Percentiles rank a stretch among this genome's conserved stretches.
These are phyloP conservation scores for Sporisorium scitamineum DNA, from an alignment of 1,284 basidiomycete genomes.

Conservation along the genomic window DNA sequence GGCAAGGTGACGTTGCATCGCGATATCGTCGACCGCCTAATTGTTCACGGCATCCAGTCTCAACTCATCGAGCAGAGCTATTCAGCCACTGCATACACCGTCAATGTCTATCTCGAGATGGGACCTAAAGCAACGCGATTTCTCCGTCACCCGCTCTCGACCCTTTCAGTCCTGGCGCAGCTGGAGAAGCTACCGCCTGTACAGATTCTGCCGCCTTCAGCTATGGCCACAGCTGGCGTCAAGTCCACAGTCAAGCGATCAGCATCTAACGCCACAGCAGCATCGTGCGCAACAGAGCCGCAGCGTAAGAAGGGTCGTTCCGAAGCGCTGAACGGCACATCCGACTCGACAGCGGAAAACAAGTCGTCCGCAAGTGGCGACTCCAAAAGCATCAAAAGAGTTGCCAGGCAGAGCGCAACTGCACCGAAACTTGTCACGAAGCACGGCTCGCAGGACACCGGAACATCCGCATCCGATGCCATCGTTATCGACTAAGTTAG, in stretches of 20 bases:
- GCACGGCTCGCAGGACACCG: constrained; percentile 3
- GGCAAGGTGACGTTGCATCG: constrained; percentile 56
- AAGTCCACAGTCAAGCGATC: constrained; percentile 10
- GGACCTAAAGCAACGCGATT: constrained; percentile 26
- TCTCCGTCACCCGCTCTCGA: constrained; percentile 26
- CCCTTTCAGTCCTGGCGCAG: not conserved
- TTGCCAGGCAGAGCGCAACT: not conserved
- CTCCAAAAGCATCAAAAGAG: not conserved
- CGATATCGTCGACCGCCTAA: constrained; percentile 57
- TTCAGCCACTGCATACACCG: constrained; percentile 61
- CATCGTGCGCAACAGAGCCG: not conserved
- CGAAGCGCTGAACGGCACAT: not conserved
- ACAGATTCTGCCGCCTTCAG: constrained; percentile 26
- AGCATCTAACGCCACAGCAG: not conserved
- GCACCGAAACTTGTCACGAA: not conserved
- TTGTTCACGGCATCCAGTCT: constrained; percentile 55
- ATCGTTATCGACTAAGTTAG: constrained; percentile 33
- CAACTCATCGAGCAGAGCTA: constrained; percentile 56
- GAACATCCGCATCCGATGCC: constrained; percentile 14
- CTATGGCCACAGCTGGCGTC: constrained; percentile 4
- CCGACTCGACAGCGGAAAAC: not conserved
- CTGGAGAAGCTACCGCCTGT: constrained; percentile 16
- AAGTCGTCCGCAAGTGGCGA: not conserved
- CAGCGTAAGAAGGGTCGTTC: constrained; percentile 11
- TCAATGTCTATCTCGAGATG: constrained; percentile 61